Conservation (phyloP, 805 yeast species). For the Pichia kluyveri region DNA sequence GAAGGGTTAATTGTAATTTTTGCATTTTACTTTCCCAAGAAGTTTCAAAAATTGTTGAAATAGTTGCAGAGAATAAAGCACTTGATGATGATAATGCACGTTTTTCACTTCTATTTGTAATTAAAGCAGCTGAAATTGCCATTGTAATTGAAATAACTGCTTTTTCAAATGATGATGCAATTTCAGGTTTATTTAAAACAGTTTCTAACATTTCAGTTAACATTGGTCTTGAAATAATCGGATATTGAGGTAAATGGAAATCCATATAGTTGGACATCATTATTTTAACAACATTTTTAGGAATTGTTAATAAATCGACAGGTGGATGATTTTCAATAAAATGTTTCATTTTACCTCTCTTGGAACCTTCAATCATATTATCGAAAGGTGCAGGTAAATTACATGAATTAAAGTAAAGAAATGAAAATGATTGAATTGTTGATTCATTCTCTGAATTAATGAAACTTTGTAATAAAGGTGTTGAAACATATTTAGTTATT, state of each 20-base stretch:
- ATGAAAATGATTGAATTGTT: neutral
- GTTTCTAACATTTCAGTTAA: neutral
- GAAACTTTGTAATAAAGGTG: conserved; percentile 5
- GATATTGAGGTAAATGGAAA: conserved; percentile 10
- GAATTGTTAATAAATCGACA: conserved; percentile 7
- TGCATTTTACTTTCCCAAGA: conserved; percentile 7
- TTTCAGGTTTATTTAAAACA: conserved; percentile 2
- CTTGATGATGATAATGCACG: conserved; percentile 10
- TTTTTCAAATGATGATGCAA: conserved; percentile 1
- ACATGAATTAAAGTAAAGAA: conserved; percentile 7
- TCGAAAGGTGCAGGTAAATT: conserved; percentile 10
- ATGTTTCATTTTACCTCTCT: conserved; percentile 5
- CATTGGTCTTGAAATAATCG: conserved; percentile 5
- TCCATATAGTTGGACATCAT: conserved; percentile 9
- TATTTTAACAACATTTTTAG: conserved; percentile 5
- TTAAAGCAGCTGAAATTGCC: conserved; percentile 12
- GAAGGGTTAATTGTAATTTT: conserved; percentile 6
- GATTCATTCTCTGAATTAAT: conserved; percentile 3
- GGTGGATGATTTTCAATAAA: conserved; percentile 9
- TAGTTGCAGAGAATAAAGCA: conserved; percentile 9
- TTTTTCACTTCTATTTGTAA: conserved; percentile 9
- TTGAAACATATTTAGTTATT: conserved; percentile 6
- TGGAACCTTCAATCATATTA: neutral
- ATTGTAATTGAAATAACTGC: conserved; percentile 8
- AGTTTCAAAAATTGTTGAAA: conserved; percentile 2